Evolutionary conservation across 1,139 yeast species (phyloP).

Genomic region (Kurtzmaniella natalensis): DNA sequence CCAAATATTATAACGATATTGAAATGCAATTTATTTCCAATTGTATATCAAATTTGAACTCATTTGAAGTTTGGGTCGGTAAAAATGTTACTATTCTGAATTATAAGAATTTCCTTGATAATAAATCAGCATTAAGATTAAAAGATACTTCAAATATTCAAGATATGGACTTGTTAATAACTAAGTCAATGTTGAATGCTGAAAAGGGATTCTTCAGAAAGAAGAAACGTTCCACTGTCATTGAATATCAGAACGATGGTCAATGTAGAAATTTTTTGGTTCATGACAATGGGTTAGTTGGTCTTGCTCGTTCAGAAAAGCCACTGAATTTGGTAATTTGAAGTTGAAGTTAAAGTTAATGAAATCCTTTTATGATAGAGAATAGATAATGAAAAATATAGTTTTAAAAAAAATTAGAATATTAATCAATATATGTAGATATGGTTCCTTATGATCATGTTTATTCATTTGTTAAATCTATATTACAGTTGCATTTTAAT

Average conservation of each 20-base stretch:
- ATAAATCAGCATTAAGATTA: constrained; percentile 4
- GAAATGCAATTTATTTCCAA: constrained; percentile 37
- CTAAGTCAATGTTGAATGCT: background rate
- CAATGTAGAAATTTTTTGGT: constrained; percentile 25
- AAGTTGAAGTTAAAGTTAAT: background rate
- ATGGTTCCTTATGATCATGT: no score
- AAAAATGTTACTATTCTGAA: constrained; percentile 29
- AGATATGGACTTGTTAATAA: background rate
- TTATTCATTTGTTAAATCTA: no score
- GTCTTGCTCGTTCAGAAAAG: no score
- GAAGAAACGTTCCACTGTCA: background rate
- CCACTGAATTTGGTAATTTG: background rate
- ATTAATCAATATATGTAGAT: no score
- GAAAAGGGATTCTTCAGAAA: constrained; percentile 2
- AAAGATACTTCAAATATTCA: background rate
- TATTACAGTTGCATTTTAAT: no score
- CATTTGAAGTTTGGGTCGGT: constrained; percentile 40
- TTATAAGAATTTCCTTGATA: constrained; percentile 17
- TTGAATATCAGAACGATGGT: constrained; percentile 7
- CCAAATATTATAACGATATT: constrained; percentile 19
- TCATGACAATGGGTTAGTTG: constrained; percentile 32
- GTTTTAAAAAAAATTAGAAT: no score
- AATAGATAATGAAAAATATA: no score
- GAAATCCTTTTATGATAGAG: no score
- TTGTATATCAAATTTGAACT: constrained; percentile 37